Conservation (phyloP, 192 early-diverging fungal genomes). For the Kickxella alabastrina region DNA sequence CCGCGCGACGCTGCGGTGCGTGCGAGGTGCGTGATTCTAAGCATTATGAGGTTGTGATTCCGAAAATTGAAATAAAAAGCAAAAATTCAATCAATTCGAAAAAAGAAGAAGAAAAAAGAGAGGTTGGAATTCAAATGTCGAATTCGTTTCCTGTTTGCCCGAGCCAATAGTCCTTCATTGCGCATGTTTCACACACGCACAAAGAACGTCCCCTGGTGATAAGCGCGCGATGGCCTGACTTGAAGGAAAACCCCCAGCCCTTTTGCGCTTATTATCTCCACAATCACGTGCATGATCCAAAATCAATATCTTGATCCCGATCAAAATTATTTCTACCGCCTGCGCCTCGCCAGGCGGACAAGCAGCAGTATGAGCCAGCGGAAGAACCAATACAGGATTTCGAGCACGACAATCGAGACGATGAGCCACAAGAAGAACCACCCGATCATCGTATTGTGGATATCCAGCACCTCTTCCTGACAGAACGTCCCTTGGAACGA, state of each 20-base stretch:
- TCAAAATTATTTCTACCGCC: neutral
- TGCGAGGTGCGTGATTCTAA: constrained; percentile 35
- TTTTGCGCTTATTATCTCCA: no score
- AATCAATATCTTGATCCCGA: neutral
- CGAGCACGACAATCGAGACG: constrained; percentile 22
- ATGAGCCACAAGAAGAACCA: constrained; percentile 43
- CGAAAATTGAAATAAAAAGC: constrained; percentile 2
- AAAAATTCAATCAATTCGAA: neutral
- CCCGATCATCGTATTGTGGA: constrained; percentile 46
- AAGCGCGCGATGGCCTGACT: neutral
- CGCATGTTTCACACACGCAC: neutral
- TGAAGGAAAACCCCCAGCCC: neutral
- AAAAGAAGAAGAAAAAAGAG: neutral
- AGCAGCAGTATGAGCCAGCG: constrained; percentile 27
- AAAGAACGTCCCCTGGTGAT: neutral
- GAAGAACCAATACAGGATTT: constrained; percentile 38
- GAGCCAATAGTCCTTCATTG: no score
- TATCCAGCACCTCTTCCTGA: constrained; percentile 49
- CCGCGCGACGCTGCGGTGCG: constrained; percentile 35
- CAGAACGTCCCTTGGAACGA: constrained; percentile 60
- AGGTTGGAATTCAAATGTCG: neutral
- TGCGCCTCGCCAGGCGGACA: constrained; percentile 1
- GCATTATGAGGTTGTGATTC: constrained; percentile 10
- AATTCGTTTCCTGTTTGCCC: neutral
- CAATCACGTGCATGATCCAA: no score